Conservation (phyloP, 2,329 filamentous ascomycete species). For the Colletotrichum tropicale region DNA sequence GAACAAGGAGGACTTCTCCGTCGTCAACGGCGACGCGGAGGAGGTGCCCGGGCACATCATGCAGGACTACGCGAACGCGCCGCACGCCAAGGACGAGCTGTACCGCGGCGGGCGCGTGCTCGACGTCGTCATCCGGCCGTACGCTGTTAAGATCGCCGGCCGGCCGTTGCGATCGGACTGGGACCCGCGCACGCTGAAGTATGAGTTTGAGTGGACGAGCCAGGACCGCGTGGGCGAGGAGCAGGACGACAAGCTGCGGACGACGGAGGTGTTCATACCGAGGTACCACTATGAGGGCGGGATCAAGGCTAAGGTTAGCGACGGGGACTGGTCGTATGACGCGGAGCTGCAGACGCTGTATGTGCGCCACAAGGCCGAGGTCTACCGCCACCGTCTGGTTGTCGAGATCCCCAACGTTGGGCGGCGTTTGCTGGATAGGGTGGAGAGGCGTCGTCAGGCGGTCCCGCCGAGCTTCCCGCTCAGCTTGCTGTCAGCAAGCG, state of each 20-base stretch:
- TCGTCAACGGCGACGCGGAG: slow-evolving; percentile 38
- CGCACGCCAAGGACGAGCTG: slow-evolving; percentile 36
- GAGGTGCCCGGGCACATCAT: slow-evolving; percentile 27
- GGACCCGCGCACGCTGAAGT: slow-evolving; percentile 36
- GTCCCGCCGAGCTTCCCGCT: slow-evolving; percentile 11
- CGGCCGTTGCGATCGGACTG: slow-evolving; percentile 37
- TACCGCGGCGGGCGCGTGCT: slow-evolving; percentile 41
- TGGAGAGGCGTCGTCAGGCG: slow-evolving; percentile 6
- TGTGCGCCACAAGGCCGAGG: slow-evolving; percentile 22
- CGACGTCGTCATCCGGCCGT: slow-evolving; percentile 44
- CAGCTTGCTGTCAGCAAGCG: not conserved
- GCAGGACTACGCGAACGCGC: slow-evolving; percentile 36
- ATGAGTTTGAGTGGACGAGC: slow-evolving; percentile 36
- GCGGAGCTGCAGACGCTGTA: slow-evolving; percentile 32
- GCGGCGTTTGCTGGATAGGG: slow-evolving; percentile 23
- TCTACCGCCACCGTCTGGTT: slow-evolving; percentile 23
- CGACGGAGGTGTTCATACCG: slow-evolving; percentile 44
- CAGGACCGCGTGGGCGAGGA: not conserved
- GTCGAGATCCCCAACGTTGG: slow-evolving; percentile 27
- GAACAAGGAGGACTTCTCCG: slow-evolving; percentile 48
- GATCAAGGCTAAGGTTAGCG: slow-evolving; percentile 28
- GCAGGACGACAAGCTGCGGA: slow-evolving; percentile 24
- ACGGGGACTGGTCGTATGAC: slow-evolving; percentile 35
- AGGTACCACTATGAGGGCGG: slow-evolving; percentile 39
- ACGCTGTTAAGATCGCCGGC: slow-evolving; percentile 44